Evolutionary conservation across 2,329 filamentous ascomycete species (phyloP).

Genomic region (Cladosporium halotolerans): DNA sequence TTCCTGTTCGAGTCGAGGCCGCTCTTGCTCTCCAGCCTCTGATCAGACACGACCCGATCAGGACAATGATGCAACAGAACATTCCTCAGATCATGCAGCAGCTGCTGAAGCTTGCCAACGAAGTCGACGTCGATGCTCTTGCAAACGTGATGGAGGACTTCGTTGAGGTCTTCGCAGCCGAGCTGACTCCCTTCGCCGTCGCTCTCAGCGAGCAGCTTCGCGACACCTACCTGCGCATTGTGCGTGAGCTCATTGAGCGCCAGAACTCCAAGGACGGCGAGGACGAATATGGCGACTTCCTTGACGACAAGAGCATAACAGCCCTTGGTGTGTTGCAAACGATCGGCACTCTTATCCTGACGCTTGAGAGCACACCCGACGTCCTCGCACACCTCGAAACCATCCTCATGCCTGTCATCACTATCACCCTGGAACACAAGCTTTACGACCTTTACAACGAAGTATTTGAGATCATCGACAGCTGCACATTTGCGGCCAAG

Average conservation of each 20-base stretch:
- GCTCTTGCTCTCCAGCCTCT: slow-evolving; percentile 90
- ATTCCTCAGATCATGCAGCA: slow-evolving; percentile 99
- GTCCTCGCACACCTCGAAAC: slow-evolving; percentile 91
- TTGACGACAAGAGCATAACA: slow-evolving; percentile 98
- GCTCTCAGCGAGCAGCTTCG: slow-evolving; percentile 91
- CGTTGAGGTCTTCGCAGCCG: slow-evolving; percentile 95
- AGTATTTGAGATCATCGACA: slow-evolving; percentile 98
- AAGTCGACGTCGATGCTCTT: slow-evolving; percentile 93
- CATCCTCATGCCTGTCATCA: slow-evolving; percentile 94
- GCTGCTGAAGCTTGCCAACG: slow-evolving; percentile 90
- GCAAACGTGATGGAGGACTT: slow-evolving; percentile 99
- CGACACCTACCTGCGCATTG: slow-evolving; percentile 91
- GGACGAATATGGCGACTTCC: slow-evolving; percentile 77
- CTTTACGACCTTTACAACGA: slow-evolving; percentile 97
- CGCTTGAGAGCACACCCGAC: slow-evolving; percentile 92
- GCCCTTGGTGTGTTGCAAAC: slow-evolving; percentile 94
- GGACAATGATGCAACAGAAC: slow-evolving; percentile 91
- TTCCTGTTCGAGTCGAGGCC: slow-evolving; percentile 90
- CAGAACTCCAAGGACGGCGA: slow-evolving; percentile 72
- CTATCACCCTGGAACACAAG: slow-evolving; percentile 94
- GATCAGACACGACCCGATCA: slow-evolving; percentile 90
- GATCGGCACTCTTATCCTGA: slow-evolving; percentile 93
- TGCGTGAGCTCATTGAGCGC: slow-evolving; percentile 84
- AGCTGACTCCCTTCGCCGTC: slow-evolving; percentile 93
- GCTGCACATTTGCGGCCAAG: slow-evolving; percentile 97